phyloP scores from a whole-genome alignment of 1,139 yeast genomes.

The Zygosaccharomyces sapae region DNA sequence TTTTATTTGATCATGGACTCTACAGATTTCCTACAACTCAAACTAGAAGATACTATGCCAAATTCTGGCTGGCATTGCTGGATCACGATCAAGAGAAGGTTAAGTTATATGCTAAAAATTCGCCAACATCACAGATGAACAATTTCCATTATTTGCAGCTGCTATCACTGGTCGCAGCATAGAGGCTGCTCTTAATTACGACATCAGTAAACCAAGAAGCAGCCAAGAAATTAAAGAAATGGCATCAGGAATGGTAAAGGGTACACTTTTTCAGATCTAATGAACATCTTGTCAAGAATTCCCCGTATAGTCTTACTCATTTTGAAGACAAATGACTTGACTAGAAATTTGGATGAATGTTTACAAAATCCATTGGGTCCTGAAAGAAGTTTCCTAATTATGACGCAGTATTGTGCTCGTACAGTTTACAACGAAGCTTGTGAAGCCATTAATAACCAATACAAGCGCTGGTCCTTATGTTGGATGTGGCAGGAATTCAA shows the following conservation, averaged over 20 bases:
- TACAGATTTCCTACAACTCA: conserved; percentile 78
- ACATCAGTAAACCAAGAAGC: conserved; percentile 53
- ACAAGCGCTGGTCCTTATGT: conserved; percentile 40
- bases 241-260: conserved; percentile 56
- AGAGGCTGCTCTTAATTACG: conserved; percentile 61
- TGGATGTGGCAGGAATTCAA: conserved; percentile 40
- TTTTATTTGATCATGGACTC: conserved; percentile 90
- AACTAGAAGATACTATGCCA: conserved; percentile 79
- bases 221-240: conserved; percentile 58
- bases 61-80: conserved; percentile 85
- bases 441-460: conserved; percentile 40
- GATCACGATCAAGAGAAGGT: conserved; percentile 64
- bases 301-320: conserved; percentile 84
- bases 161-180: conserved; percentile 91
- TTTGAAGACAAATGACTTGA: conserved; percentile 88
- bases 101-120: conserved; percentile 70
- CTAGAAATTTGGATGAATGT: conserved; percentile 81
- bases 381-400: conserved; percentile 78
- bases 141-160: conserved; percentile 81
- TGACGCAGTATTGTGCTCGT: conserved; percentile 85
- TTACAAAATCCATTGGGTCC: conserved; percentile 82
- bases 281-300: conserved; percentile 72
- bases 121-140: conserved; percentile 76
- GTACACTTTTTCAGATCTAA: conserved; percentile 65
- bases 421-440: conserved; percentile 67